Percentiles rank a stretch among this genome's conserved stretches.
These are phyloP conservation scores for Phytophthora boehmeriae DNA, from an alignment of 352 stramenopile genomes.

Conservation along the genomic window DNA sequence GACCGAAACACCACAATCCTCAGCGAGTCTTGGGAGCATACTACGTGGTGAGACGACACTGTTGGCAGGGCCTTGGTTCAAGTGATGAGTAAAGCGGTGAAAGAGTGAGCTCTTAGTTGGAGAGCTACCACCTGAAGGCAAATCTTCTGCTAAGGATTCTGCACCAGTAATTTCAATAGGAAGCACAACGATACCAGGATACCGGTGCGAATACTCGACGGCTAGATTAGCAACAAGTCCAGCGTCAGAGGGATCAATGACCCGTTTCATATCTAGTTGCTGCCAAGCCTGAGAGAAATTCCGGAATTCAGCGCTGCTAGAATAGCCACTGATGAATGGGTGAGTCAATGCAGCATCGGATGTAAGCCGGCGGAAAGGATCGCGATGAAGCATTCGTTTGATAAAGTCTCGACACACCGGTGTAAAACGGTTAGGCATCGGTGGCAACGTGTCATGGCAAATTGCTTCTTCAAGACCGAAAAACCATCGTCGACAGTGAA, in stretches of 20 bases:
- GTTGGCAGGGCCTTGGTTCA: neutral
- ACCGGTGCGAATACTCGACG: slow-evolving; percentile 38
- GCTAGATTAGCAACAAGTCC: slow-evolving; percentile 36
- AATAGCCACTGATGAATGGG: slow-evolving; percentile 81
- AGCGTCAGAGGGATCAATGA: slow-evolving; percentile 31
- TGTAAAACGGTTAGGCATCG: slow-evolving; percentile 84
- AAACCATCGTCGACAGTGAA: slow-evolving; percentile 78
- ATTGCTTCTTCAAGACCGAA: slow-evolving; percentile 88
- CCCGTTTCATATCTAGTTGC: slow-evolving; percentile 35
- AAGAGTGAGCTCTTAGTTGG: slow-evolving; percentile 22
- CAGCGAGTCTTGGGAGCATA: slow-evolving; percentile 25
- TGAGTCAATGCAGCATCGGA: slow-evolving; percentile 89
- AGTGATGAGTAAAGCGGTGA: slow-evolving; percentile 25
- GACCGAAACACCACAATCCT: slow-evolving; percentile 30
- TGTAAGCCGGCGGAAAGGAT: slow-evolving; percentile 82
- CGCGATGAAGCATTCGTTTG: slow-evolving; percentile 89
- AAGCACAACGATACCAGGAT: slow-evolving; percentile 23
- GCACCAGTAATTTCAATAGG: slow-evolving; percentile 19
- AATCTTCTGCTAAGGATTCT: slow-evolving; percentile 12
- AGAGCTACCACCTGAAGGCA: slow-evolving; percentile 2
- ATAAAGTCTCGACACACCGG: slow-evolving; percentile 93
- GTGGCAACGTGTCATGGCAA: slow-evolving; percentile 70
- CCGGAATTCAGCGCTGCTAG: slow-evolving; percentile 26
- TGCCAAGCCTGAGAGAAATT: slow-evolving; percentile 51
- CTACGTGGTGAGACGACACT: slow-evolving; percentile 1